Evolutionary conservation across 2,329 filamentous ascomycete genomes (phyloP).

Genomic region (Teratosphaeria zuluensis): DNA sequence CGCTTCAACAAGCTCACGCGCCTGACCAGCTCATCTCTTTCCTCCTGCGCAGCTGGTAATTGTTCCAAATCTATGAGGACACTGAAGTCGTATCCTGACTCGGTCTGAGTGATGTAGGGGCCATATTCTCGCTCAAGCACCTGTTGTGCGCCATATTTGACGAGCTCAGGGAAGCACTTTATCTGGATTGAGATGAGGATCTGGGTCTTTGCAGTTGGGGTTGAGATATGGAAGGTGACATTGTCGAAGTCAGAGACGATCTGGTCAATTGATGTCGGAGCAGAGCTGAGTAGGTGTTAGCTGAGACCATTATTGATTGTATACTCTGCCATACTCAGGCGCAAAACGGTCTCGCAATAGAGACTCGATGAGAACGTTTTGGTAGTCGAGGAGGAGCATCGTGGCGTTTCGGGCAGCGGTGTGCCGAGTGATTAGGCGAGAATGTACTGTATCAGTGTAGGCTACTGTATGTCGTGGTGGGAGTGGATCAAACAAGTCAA

Average conservation of each 20-base stretch:
- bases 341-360: conserved; percentile 88
- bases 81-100: conserved; percentile 93
- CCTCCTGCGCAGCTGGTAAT: conserved; percentile 75
- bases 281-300: conserved; percentile 49
- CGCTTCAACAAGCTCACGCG: conserved; percentile 89
- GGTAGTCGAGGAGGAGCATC: conserved; percentile 95
- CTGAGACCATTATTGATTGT: conserved; percentile 12
- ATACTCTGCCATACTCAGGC: conserved; percentile 12
- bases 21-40: conserved; percentile 73
- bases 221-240: conserved; percentile 97
- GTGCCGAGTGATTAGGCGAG: background rate
- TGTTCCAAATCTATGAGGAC: conserved; percentile 80
- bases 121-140: conserved; percentile 94
- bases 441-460: background rate
- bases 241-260: conserved; percentile 98
- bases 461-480: background rate
- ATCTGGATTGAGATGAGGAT: conserved; percentile 92
- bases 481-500: background rate
- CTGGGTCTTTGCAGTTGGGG: conserved; percentile 84
- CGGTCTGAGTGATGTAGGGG: conserved; percentile 74
- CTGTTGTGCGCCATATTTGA: conserved; percentile 84
- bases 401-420: background rate
- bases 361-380: conserved; percentile 95
- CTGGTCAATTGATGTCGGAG: conserved; percentile 87
- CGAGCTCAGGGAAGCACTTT: conserved; percentile 85